These are phyloP conservation scores for Cordyceps fumosorosea DNA, from an alignment of 2,329 filamentous ascomycete genomes.

Conservation along the genomic window DNA sequence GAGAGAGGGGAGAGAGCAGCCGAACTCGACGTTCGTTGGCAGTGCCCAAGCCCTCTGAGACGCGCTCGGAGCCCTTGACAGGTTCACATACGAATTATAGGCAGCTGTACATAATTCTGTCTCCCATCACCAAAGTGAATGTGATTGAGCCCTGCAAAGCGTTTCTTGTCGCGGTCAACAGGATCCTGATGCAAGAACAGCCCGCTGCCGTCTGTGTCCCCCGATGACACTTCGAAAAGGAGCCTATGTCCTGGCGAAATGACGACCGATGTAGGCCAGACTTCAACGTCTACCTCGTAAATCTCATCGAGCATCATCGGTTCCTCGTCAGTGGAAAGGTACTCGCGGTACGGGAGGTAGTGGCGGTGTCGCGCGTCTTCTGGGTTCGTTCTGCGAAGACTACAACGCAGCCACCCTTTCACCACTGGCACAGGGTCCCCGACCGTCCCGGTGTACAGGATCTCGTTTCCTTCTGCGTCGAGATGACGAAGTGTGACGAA, in stretches of 20 bases:
- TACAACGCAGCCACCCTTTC: constrained; percentile 59
- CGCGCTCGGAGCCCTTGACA: neutral
- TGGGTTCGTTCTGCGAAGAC: constrained; percentile 46
- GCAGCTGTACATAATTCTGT: neutral
- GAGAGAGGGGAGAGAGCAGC: too few relatives aligned
- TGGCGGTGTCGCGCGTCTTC: constrained; percentile 30
- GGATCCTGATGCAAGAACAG: neutral
- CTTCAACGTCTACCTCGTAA: constrained; percentile 54
- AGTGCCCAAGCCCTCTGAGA: too few relatives aligned
- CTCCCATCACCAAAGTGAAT: neutral
- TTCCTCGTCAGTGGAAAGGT: constrained; percentile 48
- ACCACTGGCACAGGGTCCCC: constrained; percentile 56
- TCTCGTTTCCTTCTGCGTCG: constrained; percentile 44
- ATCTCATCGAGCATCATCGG: constrained; percentile 48
- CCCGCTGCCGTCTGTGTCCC: neutral
- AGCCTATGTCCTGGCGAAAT: neutral
- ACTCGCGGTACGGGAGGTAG: constrained; percentile 47
- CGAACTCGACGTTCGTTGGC: too few relatives aligned
- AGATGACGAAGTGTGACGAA: constrained; percentile 59
- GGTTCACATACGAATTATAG: neutral
- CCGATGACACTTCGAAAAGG: neutral
- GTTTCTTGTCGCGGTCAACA: constrained; percentile 17
- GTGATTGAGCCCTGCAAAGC: neutral
- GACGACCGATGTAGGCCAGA: constrained; percentile 60
- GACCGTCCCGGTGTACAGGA: constrained; percentile 59